Evolutionary conservation across 768 basidiomycete genomes (phyloP).

Genomic region (Lyophyllum decastes): DNA sequence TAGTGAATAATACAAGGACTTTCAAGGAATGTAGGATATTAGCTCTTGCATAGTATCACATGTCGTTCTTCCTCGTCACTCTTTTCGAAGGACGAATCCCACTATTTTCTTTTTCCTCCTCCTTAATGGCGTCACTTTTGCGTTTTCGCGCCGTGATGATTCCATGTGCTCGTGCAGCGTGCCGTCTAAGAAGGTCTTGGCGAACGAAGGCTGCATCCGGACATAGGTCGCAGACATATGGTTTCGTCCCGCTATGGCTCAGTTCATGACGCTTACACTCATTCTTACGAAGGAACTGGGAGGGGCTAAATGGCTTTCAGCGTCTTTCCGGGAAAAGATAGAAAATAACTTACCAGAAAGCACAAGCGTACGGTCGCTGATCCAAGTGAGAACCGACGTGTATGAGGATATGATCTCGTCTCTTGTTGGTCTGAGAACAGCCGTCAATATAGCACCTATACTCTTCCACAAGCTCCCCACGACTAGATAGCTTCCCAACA

Average conservation of each 20-base stretch:
- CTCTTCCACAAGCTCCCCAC: slow-evolving; percentile 57
- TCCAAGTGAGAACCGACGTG: slow-evolving; percentile 75
- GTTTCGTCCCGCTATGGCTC: slow-evolving; percentile 59
- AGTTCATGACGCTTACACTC: slow-evolving; percentile 78
- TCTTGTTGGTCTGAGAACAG: slow-evolving; percentile 69
- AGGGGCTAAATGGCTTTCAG: slow-evolving; percentile 39
- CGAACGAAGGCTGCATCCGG: slow-evolving; percentile 59
- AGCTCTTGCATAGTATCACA: background rate
- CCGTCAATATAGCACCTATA: slow-evolving; percentile 71
- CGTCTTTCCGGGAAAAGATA: background rate
- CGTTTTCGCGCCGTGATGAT: slow-evolving; percentile 31
- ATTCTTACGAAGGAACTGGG: slow-evolving; percentile 72
- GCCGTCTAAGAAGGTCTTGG: slow-evolving; percentile 68
- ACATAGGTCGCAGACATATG: slow-evolving; percentile 61
- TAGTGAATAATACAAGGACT: too few species aligned
- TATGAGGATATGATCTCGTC: slow-evolving; percentile 73
- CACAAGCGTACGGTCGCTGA: slow-evolving; percentile 64
- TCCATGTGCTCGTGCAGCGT: slow-evolving; percentile 59
- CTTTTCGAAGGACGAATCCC: slow-evolving; percentile 2
- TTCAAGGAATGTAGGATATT: background rate
- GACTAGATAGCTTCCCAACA: slow-evolving; percentile 62
- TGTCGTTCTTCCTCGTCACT: slow-evolving; percentile 2
- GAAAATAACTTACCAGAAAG: slow-evolving; percentile 54
- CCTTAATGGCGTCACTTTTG: slow-evolving; percentile 3
- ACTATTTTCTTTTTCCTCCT: slow-evolving; percentile 3